Percentiles rank a stretch among this genome's conserved stretches.
These are phyloP conservation scores for Gyromitra esculenta DNA, from an alignment of 2,329 filamentous ascomycete genomes.

Conservation along the genomic window DNA sequence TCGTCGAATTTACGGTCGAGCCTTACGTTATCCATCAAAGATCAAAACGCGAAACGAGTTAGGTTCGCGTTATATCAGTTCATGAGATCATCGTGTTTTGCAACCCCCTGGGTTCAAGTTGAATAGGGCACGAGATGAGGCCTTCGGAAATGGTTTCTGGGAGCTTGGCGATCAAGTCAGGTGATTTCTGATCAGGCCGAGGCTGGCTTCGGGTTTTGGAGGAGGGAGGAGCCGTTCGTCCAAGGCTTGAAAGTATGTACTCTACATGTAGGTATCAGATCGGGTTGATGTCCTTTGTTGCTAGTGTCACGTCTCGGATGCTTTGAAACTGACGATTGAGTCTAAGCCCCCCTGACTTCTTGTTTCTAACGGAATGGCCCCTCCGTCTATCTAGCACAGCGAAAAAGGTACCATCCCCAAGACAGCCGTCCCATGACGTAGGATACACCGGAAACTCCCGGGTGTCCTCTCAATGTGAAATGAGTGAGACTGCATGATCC, in stretches of 20 bases:
- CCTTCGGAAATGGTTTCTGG: constrained; percentile 10
- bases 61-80: not conserved
- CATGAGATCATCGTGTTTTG: too few species aligned
- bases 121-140: not conserved
- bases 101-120: too few species aligned
- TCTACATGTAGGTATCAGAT: not conserved
- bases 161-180: not conserved
- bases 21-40: not conserved
- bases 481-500: constrained; percentile 39
- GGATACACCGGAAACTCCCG: not conserved
- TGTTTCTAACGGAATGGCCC: not conserved
- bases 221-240: not conserved
- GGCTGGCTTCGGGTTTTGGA: not conserved
- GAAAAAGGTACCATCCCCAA: not conserved
- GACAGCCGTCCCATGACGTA: constrained; percentile 13
- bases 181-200: not conserved
- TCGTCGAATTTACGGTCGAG: not conserved
- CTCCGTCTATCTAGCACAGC: not conserved
- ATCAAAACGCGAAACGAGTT: not conserved
- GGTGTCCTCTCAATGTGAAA: not conserved
- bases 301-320: constrained; percentile 20
- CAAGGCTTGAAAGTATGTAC: not conserved
- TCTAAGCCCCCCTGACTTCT: too few species aligned
- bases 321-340: constrained; percentile 1
- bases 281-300: not conserved